Percentiles rank a stretch among this genome's conserved stretches.
These are phyloP conservation scores for Drechslerella coelobrocha DNA, from an alignment of 2,329 filamentous ascomycete genomes.

Conservation along the genomic window DNA sequence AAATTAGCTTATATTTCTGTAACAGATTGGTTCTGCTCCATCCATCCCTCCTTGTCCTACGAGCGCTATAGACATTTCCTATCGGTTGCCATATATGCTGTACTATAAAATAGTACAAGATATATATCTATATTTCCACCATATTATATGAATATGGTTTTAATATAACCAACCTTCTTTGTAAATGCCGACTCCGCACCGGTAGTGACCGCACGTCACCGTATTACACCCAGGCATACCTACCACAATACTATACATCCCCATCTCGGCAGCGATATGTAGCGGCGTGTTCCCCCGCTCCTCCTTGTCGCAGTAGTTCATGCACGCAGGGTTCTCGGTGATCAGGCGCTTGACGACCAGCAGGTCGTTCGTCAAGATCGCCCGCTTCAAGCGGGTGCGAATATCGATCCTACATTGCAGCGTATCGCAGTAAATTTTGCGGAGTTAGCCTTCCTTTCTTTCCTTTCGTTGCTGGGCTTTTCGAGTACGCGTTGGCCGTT, in stretches of 20 bases:
- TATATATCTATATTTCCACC: too few species aligned
- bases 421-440: too few species aligned
- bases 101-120: too few species aligned
- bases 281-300: conserved; percentile 52
- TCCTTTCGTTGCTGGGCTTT: too few species aligned
- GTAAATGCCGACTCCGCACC: too few species aligned
- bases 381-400: conserved; percentile 54
- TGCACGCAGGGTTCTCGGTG: conserved; percentile 51
- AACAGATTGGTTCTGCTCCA: background rate
- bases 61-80: background rate
- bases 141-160: too few species aligned
- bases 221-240: conserved; percentile 14
- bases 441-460: background rate
- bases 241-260: conserved; percentile 51
- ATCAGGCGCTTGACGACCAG: conserved; percentile 54
- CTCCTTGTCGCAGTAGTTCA: conserved; percentile 52
- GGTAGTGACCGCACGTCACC: too few species aligned
- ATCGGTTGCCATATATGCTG: too few species aligned
- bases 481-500: too few species aligned
- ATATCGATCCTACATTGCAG: conserved; percentile 54
- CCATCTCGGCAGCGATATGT: conserved; percentile 52
- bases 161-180: too few species aligned
- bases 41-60: background rate
- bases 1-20: background rate
- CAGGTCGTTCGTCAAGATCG: conserved; percentile 54